A percentile compares a stretch with the other conserved stretches of the same genome.
Evolutionary conservation across 345 rosid species (phyloP).

Genomic region (Populus alba): DNA sequence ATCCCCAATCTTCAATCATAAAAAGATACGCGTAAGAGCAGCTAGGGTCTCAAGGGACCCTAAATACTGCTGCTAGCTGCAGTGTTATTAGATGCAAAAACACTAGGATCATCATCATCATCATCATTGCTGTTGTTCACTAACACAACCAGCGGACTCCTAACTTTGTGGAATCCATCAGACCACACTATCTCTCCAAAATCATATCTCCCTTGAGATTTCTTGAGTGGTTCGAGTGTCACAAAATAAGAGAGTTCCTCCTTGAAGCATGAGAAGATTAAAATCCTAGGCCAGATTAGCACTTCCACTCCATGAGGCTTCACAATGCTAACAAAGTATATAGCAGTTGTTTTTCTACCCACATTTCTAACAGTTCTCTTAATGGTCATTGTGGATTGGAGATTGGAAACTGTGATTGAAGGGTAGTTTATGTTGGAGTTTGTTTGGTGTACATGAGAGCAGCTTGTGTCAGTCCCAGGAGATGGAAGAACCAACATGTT

Average conservation of each 20-base stretch:
- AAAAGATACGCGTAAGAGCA: too few species aligned
- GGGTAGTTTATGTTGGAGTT: constrained; percentile 58
- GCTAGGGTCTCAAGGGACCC: too few species aligned
- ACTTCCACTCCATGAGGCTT: constrained; percentile 61
- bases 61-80: too few species aligned
- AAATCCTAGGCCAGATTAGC: constrained; percentile 49
- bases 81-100: too few species aligned
- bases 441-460: constrained; percentile 18
- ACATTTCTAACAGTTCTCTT: constrained; percentile 53
- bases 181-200: constrained; percentile 71
- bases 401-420: constrained; percentile 50
- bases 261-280: constrained; percentile 39
- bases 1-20: too few species aligned
- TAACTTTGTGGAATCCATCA: constrained; percentile 55
- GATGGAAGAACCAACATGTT: constrained; percentile 21
- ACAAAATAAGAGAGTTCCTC: constrained; percentile 45
- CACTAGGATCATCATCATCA: background rate
- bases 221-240: constrained; percentile 42
- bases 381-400: constrained; percentile 40
- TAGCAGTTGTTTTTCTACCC: constrained; percentile 33
- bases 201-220: constrained; percentile 47
- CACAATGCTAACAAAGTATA: constrained; percentile 37
- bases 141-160: constrained; percentile 55
- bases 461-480: constrained; percentile 23
- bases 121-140: constrained; percentile 24